Conservation (phyloP, 1,284 basidiomycete species). For the Puccinia horiana region DNA sequence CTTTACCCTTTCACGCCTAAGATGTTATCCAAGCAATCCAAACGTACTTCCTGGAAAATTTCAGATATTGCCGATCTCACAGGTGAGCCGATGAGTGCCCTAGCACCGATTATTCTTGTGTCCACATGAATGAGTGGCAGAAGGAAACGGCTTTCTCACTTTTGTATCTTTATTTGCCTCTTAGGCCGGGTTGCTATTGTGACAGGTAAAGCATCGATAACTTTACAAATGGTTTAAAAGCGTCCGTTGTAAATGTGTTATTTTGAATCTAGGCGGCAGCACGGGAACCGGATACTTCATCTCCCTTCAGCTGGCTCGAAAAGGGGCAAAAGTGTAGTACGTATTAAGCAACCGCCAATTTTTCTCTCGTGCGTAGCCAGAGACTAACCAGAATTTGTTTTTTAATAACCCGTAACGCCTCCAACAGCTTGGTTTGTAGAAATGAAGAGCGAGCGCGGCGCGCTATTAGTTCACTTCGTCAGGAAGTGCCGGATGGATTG, state of each 20-base stretch:
- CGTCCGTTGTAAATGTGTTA: background rate
- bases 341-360: background rate
- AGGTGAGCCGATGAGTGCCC: background rate
- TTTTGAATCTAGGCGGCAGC: slow-evolving; percentile 22
- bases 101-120: too few species aligned
- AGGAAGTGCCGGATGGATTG: slow-evolving; percentile 50
- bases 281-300: slow-evolving; percentile 35
- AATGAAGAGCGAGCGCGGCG: slow-evolving; percentile 11
- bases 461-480: slow-evolving; percentile 37
- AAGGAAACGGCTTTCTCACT: background rate
- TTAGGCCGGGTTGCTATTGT: slow-evolving; percentile 40
- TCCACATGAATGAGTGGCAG: background rate
- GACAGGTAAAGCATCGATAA: slow-evolving; percentile 21
- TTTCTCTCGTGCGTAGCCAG: background rate
- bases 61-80: slow-evolving; percentile 16
- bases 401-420: background rate
- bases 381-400: background rate
- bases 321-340: slow-evolving; percentile 45
- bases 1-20: background rate
- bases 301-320: slow-evolving; percentile 30
- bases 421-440: slow-evolving; percentile 32
- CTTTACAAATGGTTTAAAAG: background rate
- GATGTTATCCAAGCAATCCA: background rate
- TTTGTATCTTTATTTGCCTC: background rate
- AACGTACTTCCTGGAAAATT: background rate